Conservation (phyloP, 352 stramenopile genomes). For the Globisporangium takayamanum region DNA sequence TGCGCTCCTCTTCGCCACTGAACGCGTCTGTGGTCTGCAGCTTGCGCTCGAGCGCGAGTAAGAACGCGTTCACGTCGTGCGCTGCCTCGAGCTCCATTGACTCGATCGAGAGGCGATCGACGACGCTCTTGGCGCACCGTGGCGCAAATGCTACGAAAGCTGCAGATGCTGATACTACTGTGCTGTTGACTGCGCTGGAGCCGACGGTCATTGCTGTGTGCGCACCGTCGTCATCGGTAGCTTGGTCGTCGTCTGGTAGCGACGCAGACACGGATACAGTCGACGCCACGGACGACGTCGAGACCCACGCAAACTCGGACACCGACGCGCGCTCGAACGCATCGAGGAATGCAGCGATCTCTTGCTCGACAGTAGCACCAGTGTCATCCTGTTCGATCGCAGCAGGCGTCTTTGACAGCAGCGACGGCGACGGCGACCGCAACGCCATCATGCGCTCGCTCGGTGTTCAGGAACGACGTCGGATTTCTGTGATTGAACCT, state of each 20-base stretch:
- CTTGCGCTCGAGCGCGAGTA: slow-evolving; percentile 20
- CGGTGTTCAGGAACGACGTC: not conserved
- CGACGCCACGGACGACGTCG: slow-evolving; percentile 7
- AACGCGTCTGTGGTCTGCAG: slow-evolving; percentile 18
- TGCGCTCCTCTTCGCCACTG: slow-evolving; percentile 28
- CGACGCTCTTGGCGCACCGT: not conserved
- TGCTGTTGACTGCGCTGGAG: too few species aligned
- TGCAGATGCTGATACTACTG: not conserved
- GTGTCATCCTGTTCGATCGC: not conserved
- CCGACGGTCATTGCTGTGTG: not conserved
- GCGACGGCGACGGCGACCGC: not conserved
- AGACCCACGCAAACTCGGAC: slow-evolving; percentile 7
- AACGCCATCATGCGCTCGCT: not conserved
- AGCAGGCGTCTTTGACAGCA: not conserved
- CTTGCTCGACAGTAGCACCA: not conserved
- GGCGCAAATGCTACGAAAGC: not conserved
- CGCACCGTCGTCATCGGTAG: not conserved
- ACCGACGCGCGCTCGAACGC: slow-evolving; percentile 9
- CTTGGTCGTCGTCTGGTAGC: not conserved
- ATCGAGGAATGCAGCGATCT: slow-evolving; percentile 10
- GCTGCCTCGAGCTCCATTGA: slow-evolving; percentile 7
- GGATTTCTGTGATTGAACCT: not conserved
- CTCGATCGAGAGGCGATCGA: slow-evolving; percentile 4
- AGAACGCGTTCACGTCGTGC: slow-evolving; percentile 15
- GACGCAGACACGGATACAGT: slow-evolving; percentile 8